Base-by-base conservation (phyloP, 208 protist species). In the Acanthamoeba sp. region DNA sequence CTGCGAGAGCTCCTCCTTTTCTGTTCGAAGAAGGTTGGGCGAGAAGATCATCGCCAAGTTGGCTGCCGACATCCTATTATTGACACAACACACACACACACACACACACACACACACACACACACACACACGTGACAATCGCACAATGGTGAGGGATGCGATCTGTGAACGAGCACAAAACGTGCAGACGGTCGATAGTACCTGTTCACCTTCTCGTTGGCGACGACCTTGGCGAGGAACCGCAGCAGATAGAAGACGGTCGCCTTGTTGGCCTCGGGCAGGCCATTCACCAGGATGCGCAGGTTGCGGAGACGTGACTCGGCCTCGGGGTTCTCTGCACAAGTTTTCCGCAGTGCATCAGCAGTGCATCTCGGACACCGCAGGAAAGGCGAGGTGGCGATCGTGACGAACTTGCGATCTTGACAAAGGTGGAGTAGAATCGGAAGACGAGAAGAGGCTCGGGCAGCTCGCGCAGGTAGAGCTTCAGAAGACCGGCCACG, bases 31-130 rank as follows among this genome's bases (percentile, higher is more conserved):
- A 55, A 87, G 78, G 24, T 87, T 87, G 3, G 78, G 78, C 38
- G 78, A 48, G 78, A 87, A 87, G 38, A 87, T 87, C 78, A 87
- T 87, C 48, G 78, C 78, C 78, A 87, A 9, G 38, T 87, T 87
- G 78, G 78, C 78, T 1, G 78, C 38, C 14, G 78, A 59, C 78
- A 87, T 87, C 38, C 38, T 59, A 40, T 62, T 62, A 4, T 24
- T 12, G 1, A 73, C 10, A 55, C 48, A 55, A 20, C 48, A 55
- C 48, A 55, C 48, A 55, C 48, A 55, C 48, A 16, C 48, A 55
- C 48, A 55, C 6, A 55, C 16, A 55, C 48, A 55, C n/a, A n/a
- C n/a, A n/a, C n/a, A n/a, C n/a, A n/a, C n/a, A n/a, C n/a, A n/a
- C n/a, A n/a, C n/a, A n/a, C n/a, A n/a, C n/a, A n/a, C n/a, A n/a